Conservation (phyloP, 1,284 basidiomycete genomes). For the Uromyces viciae-fabae region DNA sequence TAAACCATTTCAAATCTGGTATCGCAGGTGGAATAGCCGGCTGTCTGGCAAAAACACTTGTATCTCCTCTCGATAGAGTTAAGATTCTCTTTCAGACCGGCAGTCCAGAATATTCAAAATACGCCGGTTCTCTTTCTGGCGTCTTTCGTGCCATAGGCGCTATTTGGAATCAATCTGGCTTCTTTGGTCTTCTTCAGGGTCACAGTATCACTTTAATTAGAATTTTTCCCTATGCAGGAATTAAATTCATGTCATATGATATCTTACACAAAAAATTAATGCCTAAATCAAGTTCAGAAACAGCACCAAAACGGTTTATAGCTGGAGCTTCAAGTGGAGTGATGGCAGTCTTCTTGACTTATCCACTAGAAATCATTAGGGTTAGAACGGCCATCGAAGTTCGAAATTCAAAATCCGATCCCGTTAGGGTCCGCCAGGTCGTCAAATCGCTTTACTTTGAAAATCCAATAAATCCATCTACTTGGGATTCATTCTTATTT, state of each 20-base stretch:
- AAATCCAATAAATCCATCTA: conserved; percentile 44
- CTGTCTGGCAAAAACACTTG: conserved; percentile 92
- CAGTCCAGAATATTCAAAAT: conserved; percentile 72
- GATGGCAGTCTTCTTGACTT: conserved; percentile 82
- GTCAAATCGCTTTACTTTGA: conserved; percentile 70
- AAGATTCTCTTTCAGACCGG: conserved; percentile 99
- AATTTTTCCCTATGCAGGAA: conserved; percentile 89
- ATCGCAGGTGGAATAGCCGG: conserved; percentile 88
- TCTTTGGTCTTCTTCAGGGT: conserved; percentile 83
- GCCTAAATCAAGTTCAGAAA: not conserved
- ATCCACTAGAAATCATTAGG: conserved; percentile 89
- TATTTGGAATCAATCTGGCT: conserved; percentile 71
- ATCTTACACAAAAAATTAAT: conserved; percentile 68
- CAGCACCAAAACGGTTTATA: conserved; percentile 66
- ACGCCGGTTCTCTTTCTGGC: conserved; percentile 53
- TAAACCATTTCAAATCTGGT: conserved; percentile 56
- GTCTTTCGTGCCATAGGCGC: conserved; percentile 73
- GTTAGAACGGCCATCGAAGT: conserved; percentile 85
- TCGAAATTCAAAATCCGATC: conserved; percentile 52
- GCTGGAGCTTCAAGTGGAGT: conserved; percentile 77
- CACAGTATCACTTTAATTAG: conserved; percentile 78
- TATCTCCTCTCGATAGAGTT: conserved; percentile 94
- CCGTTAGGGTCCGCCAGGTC: conserved; percentile 65
- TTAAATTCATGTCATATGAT: conserved; percentile 98
- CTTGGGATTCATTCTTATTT: conserved; percentile 24